These are phyloP conservation scores for Phytophthora capsici DNA, from an alignment of 352 stramenopile genomes.

Conservation along the genomic window DNA sequence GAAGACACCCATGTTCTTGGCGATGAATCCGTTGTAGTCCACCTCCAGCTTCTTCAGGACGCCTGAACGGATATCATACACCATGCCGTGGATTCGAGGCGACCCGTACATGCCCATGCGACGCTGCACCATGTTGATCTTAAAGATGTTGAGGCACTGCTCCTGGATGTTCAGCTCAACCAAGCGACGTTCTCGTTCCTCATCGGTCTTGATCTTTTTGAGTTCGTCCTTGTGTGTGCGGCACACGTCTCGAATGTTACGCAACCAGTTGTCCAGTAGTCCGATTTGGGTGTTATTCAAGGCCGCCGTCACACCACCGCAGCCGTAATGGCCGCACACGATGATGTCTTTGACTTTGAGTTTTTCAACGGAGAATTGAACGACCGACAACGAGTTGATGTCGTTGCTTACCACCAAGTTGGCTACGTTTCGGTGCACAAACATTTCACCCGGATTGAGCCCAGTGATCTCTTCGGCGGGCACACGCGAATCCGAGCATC, in stretches of 20 bases:
- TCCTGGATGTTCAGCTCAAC: constrained; percentile 88
- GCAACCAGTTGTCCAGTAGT: constrained; percentile 91
- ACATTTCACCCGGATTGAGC: constrained; percentile 79
- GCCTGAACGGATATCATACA: constrained; percentile 73
- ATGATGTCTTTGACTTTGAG: constrained; percentile 93
- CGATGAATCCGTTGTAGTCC: constrained; percentile 49
- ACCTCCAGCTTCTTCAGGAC: constrained; percentile 72
- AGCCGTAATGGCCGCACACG: constrained; percentile 92
- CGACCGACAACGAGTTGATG: constrained; percentile 61
- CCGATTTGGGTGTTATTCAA: constrained; percentile 78
- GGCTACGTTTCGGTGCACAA: constrained; percentile 91
- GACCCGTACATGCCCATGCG: constrained; percentile 69
- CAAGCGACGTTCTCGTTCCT: constrained; percentile 46
- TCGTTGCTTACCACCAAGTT: constrained; percentile 76
- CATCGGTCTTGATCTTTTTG: constrained; percentile 24
- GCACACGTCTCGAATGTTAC: constrained; percentile 86
- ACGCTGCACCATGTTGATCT: constrained; percentile 84
- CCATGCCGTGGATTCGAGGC: constrained; percentile 74
- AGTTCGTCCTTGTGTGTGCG: constrained; percentile 39
- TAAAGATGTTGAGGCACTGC: constrained; percentile 88
- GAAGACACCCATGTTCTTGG: constrained; percentile 60
- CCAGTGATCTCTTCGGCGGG: constrained; percentile 87
- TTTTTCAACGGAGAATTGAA: constrained; percentile 85
- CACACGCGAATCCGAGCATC: constrained; percentile 88
- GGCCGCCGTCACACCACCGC: constrained; percentile 82